phyloP scores from a whole-genome alignment of 371 early-diverging fungal species.

The Mortierella sp. region DNA sequence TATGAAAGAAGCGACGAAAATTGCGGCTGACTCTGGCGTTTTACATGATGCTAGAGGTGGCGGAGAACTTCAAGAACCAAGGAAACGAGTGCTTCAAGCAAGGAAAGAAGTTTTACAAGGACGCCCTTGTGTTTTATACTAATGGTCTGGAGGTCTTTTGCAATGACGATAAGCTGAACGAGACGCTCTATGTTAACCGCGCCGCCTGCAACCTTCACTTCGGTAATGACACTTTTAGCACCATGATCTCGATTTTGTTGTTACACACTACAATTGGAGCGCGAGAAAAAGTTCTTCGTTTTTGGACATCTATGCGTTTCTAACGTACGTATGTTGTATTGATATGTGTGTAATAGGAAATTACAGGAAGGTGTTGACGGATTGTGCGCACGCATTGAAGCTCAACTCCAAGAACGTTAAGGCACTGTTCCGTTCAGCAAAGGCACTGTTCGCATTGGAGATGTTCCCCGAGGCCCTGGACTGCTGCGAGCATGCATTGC shows the following conservation, averaged over 20 bases:
- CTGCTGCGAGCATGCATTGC: constrained; percentile 81
- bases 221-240: constrained; percentile 58
- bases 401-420: constrained; percentile 88
- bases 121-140: constrained; percentile 91
- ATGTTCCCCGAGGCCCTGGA: constrained; percentile 87
- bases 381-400: constrained; percentile 90
- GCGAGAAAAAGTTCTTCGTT: not conserved
- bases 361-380: constrained; percentile 86
- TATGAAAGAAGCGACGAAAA: not conserved
- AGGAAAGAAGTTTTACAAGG: constrained; percentile 76
- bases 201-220: constrained; percentile 95
- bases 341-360: constrained; percentile 64
- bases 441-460: constrained; percentile 85
- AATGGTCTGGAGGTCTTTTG: constrained; percentile 88
- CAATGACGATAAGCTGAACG: constrained; percentile 79
- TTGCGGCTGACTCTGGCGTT: constrained; percentile 4
- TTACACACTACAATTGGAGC: not conserved
- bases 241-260: not conserved
- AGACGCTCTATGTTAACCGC: constrained; percentile 87
- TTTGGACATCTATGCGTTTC: not conserved
- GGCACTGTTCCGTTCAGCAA: constrained; percentile 92
- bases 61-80: constrained; percentile 94
- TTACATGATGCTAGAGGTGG: constrained; percentile 76
- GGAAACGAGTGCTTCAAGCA: constrained; percentile 94
- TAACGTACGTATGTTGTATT: not conserved